These are phyloP conservation scores for Phytophthora cactorum DNA, from an alignment of 352 stramenopile species.

Conservation along the genomic window DNA sequence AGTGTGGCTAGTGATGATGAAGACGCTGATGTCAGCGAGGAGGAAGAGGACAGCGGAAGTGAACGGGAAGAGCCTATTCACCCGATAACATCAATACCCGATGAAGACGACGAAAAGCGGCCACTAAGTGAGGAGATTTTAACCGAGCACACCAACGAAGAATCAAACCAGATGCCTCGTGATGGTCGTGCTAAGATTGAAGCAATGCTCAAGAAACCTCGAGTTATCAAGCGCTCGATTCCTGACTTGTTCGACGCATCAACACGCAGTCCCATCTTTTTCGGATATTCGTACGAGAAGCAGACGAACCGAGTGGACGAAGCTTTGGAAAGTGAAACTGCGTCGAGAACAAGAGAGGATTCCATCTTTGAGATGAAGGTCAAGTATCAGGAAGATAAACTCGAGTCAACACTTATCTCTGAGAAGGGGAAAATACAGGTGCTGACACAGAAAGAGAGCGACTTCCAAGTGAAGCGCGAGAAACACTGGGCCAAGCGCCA, in stretches of 20 bases:
- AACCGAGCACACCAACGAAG: slow-evolving; percentile 35
- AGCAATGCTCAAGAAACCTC: slow-evolving; percentile 49
- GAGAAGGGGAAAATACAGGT: slow-evolving; percentile 70
- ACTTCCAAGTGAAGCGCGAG: slow-evolving; percentile 55
- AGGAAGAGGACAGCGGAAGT: slow-evolving; percentile 30
- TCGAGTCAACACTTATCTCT: slow-evolving; percentile 40
- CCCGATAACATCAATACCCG: slow-evolving; percentile 7
- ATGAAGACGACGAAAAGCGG: slow-evolving; percentile 20
- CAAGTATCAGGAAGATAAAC: slow-evolving; percentile 35
- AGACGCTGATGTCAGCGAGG: slow-evolving; percentile 31
- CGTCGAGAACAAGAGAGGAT: slow-evolving; percentile 42
- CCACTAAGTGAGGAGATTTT: slow-evolving; percentile 33
- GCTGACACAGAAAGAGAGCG: slow-evolving; percentile 53
- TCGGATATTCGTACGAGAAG: slow-evolving; percentile 66
- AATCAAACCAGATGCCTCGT: slow-evolving; percentile 5
- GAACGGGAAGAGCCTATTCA: slow-evolving; percentile 16
- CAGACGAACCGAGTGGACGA: slow-evolving; percentile 47
- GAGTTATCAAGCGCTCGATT: slow-evolving; percentile 55
- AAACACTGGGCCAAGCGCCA: slow-evolving; percentile 70
- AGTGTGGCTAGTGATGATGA: slow-evolving; percentile 20
- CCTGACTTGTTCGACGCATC: slow-evolving; percentile 54
- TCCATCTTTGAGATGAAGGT: slow-evolving; percentile 65
- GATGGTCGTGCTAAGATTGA: slow-evolving; percentile 32
- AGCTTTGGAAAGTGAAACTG: slow-evolving; percentile 39
- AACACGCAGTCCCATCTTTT: slow-evolving; percentile 68